These are phyloP conservation scores for Symbiodinium natans DNA, from an alignment of 73 alveolate species.

Conservation along the genomic window DNA sequence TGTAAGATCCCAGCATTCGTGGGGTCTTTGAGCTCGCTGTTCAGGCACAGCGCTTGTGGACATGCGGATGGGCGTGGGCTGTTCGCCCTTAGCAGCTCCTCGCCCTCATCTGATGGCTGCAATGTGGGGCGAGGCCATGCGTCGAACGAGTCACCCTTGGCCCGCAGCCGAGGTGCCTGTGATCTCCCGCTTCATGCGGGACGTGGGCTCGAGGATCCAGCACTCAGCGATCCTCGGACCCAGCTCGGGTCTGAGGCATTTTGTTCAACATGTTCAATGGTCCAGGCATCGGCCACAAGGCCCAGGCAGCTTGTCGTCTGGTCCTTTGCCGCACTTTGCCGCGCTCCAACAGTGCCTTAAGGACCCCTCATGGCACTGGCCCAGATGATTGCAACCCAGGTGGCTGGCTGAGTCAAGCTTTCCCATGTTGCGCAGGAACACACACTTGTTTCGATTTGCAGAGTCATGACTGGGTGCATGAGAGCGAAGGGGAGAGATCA, in stretches of 20 bases:
- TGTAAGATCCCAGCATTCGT: no score
- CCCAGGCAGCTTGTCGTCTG: no score
- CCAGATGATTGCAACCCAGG: neutral
- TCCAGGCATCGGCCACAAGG: no score
- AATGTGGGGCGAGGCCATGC: neutral
- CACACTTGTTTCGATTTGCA: no score
- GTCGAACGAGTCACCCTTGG: neutral
- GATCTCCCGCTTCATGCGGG: constrained; percentile 14
- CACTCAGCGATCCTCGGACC: neutral
- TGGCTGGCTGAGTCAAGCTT: neutral
- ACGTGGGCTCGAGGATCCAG: neutral
- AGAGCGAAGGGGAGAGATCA: no score
- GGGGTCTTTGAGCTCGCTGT: no score
- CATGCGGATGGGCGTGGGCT: neutral
- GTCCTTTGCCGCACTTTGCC: no score
- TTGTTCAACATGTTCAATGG: no score
- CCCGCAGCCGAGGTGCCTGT: neutral
- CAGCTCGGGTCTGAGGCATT: neutral
- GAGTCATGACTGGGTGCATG: no score
- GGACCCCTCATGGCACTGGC: constrained; percentile 8
- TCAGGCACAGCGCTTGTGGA: constrained; percentile 7
- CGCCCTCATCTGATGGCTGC: neutral
- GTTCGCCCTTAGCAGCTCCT: neutral
- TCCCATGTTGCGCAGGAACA: no score
- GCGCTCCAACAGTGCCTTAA: no score